Base-by-base conservation (phyloP, 305 asterid genomes). In the Rubia peregrina region DNA sequence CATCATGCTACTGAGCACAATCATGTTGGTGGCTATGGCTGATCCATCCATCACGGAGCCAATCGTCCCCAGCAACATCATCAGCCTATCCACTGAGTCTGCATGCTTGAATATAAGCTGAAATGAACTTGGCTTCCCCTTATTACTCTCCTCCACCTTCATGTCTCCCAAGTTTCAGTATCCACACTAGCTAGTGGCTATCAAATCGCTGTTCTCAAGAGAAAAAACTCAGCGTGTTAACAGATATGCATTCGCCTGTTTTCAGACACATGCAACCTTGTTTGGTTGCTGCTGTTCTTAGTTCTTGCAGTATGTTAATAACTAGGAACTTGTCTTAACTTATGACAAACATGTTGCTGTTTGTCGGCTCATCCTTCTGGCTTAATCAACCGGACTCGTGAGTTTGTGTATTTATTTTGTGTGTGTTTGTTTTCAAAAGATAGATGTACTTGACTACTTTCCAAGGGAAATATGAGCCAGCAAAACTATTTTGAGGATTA, bases 21-120 rank as follows among this genome's bases (percentile, higher is more conserved):
- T 30, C 42, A 74, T 44, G 49, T 67, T 42, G 19, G 43, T 57
- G 1, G 77, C 19, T 22, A 22, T 43, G 62, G 12, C 21, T 0
- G 21, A n/a, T 48, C 77, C 77, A 46, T 68, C 73, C 36, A 30
- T 53, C 49, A 68, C 46, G 22, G 68, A 60, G 12, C 77, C 77
- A 33, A 68, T 6, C 21, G 68, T 46, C 16, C 77, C 77, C 12
- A 74, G n/a, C 36, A 12, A 53, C 77, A 74, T 74, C 44, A 67
- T 60, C 69, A 68, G 33, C 6, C 1, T 21, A 46, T 74, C 77
- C 68, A 74, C 40, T 7, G 41, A 1, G 12, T 67, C 73, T 36
- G 77, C 73, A 46, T 68, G 56, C 16, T 67, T 68, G 10, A 68
- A 38, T 10, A 67, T 49, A 22, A 67, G 73, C 62, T 61, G 59